Conservation (phyloP, 331 rosid genomes). For the Quercus phellos region DNA sequence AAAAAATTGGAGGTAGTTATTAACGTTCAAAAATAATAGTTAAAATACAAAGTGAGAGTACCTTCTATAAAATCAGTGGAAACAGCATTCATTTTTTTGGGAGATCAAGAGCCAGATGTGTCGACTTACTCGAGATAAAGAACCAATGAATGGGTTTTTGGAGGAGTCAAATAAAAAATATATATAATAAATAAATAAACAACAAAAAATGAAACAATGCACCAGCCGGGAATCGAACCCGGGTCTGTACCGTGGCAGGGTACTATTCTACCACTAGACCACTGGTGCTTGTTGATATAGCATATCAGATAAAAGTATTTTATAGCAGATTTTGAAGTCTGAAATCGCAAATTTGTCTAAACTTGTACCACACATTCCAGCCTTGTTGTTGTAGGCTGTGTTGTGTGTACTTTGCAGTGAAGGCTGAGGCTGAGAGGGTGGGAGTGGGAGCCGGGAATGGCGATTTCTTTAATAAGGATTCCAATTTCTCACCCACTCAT, state of each 20-base stretch:
- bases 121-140: not conserved
- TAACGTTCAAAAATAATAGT: not conserved
- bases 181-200: too few species aligned
- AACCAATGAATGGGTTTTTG: not conserved
- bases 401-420: constrained; percentile 15
- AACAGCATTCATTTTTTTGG: constrained; percentile 37
- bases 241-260: constrained; percentile 56
- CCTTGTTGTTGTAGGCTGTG: not conserved
- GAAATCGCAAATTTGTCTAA: not conserved
- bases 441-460: constrained; percentile 55
- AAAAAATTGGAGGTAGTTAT: not conserved
- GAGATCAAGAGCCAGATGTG: not conserved
- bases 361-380: not conserved
- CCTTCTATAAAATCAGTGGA: constrained; percentile 43
- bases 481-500: constrained; percentile 28
- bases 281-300: not conserved
- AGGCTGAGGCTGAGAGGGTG: constrained; percentile 1
- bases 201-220: not conserved
- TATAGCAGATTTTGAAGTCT: too few species aligned
- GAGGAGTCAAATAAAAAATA: not conserved
- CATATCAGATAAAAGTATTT: fast-evolving
- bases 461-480: constrained; percentile 49
- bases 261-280: constrained; percentile 58
- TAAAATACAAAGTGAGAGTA: constrained; percentile 4
- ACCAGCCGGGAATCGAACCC: constrained; percentile 11